Evolutionary conservation across 176 grass and related monocot genomes (phyloP).

Genomic region (Oryza longistaminata): DNA sequence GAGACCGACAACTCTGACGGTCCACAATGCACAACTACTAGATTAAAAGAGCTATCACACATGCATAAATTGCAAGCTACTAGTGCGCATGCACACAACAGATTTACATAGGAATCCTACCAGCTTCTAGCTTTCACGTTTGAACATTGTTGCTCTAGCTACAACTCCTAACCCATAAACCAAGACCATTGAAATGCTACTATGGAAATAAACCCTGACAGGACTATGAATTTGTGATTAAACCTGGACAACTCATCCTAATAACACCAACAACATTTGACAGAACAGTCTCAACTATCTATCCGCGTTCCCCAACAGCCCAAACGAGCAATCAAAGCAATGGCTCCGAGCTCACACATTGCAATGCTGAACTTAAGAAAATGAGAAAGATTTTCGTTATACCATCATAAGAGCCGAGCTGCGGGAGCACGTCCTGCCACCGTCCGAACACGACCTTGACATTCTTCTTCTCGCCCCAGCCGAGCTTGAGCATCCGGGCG

Average conservation of each 20-base stretch:
- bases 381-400: slow-evolving; percentile 11
- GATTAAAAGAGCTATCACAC: background rate
- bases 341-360: background rate
- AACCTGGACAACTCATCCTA: background rate
- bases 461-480: slow-evolving; percentile 87
- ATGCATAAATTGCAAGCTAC: background rate
- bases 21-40: background rate
- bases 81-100: background rate
- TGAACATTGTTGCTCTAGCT: background rate
- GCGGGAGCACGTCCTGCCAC: slow-evolving; percentile 84
- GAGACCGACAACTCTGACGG: background rate
- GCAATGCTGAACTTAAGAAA: background rate
- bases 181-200: background rate
- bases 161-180: background rate
- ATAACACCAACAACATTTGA: background rate
- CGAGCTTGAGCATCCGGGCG: slow-evolving; percentile 74
- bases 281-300: background rate
- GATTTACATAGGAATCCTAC: background rate
- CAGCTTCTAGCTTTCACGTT: background rate
- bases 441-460: slow-evolving; percentile 79
- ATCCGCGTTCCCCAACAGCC: background rate
- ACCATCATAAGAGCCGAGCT: slow-evolving; percentile 89
- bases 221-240: background rate
- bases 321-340: slow-evolving; percentile 24
- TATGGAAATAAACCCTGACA: background rate